Conservation (phyloP, 169 alveolate genomes). For the Eimeria sp. region DNA sequence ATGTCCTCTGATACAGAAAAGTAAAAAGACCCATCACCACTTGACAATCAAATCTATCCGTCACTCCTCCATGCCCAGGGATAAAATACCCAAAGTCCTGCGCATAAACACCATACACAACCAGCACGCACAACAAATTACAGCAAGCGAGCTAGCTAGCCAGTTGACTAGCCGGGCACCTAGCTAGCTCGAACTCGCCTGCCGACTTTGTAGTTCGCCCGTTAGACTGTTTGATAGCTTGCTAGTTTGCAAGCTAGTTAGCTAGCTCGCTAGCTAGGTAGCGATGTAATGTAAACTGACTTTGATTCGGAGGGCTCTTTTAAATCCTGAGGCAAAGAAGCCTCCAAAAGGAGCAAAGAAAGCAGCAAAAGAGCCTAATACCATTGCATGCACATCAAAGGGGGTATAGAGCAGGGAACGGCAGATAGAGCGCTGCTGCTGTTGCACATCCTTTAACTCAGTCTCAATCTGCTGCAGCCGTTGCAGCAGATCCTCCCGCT, state of each 20-base stretch:
- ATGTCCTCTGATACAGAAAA: conserved; percentile 79
- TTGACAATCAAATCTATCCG: conserved; percentile 99
- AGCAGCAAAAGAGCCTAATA: conserved; percentile 97
- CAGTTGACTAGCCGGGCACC: no score
- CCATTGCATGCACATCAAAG: conserved; percentile 95
- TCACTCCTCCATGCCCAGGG: conserved; percentile 99
- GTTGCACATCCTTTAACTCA: not conserved
- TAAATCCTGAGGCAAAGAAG: conserved; percentile 99
- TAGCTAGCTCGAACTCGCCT: no score
- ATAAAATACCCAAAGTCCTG: conserved; percentile 98
- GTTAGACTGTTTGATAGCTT: no score
- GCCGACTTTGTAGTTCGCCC: no score
- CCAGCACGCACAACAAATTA: no score
- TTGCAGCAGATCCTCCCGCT: not conserved
- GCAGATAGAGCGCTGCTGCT: conserved; percentile 5
- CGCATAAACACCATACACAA: no score
- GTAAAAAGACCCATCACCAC: conserved; percentile 85
- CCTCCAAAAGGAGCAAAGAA: conserved; percentile 99
- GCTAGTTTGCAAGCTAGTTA: no score
- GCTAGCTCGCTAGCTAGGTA: conserved; percentile 9
- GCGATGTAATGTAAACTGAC: not conserved
- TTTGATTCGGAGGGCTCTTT: conserved; percentile 98
- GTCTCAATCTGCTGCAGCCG: conserved; percentile 1
- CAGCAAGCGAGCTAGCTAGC: no score
- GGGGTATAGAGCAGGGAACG: conserved; percentile 77